Percentiles rank a stretch among this genome's conserved stretches.
Evolutionary conservation across 2,329 filamentous ascomycete genomes (phyloP).

Genomic region (Aspergillus glaucus): DNA sequence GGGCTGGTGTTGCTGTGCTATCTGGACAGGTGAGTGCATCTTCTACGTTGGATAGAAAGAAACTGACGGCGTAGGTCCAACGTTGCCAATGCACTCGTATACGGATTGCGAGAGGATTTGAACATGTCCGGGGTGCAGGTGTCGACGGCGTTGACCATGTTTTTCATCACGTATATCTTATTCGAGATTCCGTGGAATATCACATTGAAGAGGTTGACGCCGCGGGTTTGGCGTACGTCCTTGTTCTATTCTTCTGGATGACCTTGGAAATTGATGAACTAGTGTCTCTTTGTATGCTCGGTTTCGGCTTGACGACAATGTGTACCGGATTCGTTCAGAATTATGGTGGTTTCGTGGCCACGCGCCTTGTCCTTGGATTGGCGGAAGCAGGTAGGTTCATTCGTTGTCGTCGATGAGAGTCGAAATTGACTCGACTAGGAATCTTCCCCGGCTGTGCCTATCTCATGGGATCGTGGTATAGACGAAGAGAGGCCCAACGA

Average conservation of each 20-base stretch:
- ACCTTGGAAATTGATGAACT: background rate
- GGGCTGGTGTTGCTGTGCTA: constrained; percentile 3
- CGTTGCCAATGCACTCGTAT: constrained; percentile 2
- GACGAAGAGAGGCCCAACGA: constrained; percentile 44
- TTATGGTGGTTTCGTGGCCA: constrained; percentile 1
- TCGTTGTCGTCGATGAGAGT: background rate
- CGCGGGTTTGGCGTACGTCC: constrained; percentile 3
- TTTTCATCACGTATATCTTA: constrained; percentile 3
- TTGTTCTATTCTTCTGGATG: background rate
- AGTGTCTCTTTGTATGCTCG: constrained; percentile 6
- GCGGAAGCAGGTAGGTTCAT: background rate
- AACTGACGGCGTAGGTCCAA: background rate
- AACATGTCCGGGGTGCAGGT: constrained; percentile 14
- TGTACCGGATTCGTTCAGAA: constrained; percentile 2
- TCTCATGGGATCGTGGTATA: constrained; percentile 47
- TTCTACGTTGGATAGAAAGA: background rate
- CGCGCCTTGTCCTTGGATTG: background rate
- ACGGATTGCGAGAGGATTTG: constrained; percentile 1
- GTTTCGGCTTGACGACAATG: constrained; percentile 4
- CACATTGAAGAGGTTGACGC: constrained; percentile 5
- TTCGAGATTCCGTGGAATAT: constrained; percentile 9
- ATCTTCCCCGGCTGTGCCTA: constrained; percentile 15
- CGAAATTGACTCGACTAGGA: background rate
- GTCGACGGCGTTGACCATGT: constrained; percentile 3
- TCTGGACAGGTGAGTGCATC: background rate